Evolutionary conservation across 2,329 filamentous ascomycete species (phyloP), one percentile per base, ranked within the genome.

Genomic region (Microsporum audouinii): DNA sequence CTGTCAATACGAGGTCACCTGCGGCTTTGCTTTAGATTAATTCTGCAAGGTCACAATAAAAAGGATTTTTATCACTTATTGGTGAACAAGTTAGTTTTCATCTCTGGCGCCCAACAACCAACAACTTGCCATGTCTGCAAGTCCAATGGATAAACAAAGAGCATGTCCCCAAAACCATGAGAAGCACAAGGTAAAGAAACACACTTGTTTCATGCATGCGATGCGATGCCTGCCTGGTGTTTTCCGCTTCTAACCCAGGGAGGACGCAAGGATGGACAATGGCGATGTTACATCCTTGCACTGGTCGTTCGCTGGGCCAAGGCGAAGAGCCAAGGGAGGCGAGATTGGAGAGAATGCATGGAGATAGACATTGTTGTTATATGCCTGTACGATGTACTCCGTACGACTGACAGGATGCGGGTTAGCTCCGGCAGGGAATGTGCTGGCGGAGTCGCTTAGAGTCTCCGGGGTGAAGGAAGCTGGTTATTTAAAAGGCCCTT

Each of bases 171-270:
- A 36, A 10, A 43, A n/a, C 4, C 39, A 43, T 43, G 39, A 43
- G 39, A 43, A 43, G 39, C 39, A n/a, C 39, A n/a, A 43, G 17
- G 14, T n/a, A n/a, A 43, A n/a, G 39, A n/a, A 43, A 43, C 39
- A 2, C 14, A 2, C n/a, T 7, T 43, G n/a, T 43, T 43, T 23
- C n/a, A 14, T n/a, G 39, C 14, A 43, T 43, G 39, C 39, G 39
- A 51, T 5, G 23, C 5, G 45, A 49, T 49, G 49, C 10, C n/a
- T 39, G 34, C 34, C 17, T 57, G 38, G 39, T 29, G 55, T 23
- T 41, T 57, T 57, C 55, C 55, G 55, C 12, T 57, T 57, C 55
- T 57, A 57, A 57, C 55, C 55, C 33, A 38, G 17, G 12, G 23
- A 5, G 34, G 14, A 57, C 6, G 33, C 12, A 33, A 27, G 55